Evolutionary conservation across 2,329 filamentous ascomycete species (phyloP).

Genomic region (Calonectria multiphialidica): DNA sequence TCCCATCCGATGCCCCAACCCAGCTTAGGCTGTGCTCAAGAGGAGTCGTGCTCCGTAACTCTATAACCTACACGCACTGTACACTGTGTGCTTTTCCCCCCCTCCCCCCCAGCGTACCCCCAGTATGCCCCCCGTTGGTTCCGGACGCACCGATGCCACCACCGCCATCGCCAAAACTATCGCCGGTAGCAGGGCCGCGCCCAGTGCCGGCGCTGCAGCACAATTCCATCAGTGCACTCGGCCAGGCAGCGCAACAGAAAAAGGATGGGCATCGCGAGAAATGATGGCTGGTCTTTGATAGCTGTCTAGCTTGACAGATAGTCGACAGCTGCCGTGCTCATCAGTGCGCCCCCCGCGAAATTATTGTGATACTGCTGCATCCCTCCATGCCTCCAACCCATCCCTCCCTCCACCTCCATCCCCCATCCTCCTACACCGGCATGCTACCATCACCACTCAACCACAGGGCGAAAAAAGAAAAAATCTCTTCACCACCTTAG

Average conservation of each 20-base stretch:
- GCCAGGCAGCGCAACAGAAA: background rate
- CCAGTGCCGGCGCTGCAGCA: slow-evolving; percentile 12
- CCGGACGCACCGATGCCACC: slow-evolving; percentile 16
- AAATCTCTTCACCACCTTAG: background rate
- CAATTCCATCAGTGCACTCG: slow-evolving; percentile 3
- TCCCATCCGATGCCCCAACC: background rate
- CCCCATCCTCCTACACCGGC: background rate
- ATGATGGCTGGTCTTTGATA: background rate
- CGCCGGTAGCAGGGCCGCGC: slow-evolving; percentile 7
- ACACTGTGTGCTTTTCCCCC: background rate
- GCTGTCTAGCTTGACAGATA: background rate
- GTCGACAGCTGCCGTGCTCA: background rate
- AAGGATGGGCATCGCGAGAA: background rate
- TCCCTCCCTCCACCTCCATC: background rate
- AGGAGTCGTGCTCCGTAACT: background rate
- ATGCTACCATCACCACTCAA: background rate
- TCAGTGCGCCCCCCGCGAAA: background rate
- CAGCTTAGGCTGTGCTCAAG: background rate
- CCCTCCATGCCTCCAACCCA: background rate
- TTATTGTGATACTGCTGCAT: background rate
- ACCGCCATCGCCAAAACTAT: slow-evolving; percentile 7
- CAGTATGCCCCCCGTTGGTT: background rate
- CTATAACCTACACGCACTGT: background rate
- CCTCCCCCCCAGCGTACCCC: background rate
- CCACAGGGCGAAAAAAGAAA: background rate